Evolutionary conservation across 805 yeast species (phyloP).

Genomic region (Lachancea quebecensis): DNA sequence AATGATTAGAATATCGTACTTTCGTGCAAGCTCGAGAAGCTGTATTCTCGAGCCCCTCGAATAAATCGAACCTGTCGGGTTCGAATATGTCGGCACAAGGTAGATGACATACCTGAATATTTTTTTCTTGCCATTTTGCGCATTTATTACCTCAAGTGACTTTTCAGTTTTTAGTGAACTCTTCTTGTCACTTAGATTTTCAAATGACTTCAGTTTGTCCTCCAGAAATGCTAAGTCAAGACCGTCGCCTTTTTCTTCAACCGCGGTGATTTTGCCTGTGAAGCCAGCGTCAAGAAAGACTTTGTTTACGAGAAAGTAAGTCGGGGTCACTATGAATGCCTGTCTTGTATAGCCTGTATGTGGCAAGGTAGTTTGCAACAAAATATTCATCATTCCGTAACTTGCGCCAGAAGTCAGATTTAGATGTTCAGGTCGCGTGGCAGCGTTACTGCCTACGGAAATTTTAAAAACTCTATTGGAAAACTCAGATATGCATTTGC

Average conservation of each 20-base stretch:
- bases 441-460: conserved; percentile 2
- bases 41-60: conserved; percentile 43
- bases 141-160: conserved; percentile 7
- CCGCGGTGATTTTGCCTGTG: conserved; percentile 57
- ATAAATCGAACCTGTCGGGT: conserved; percentile 75
- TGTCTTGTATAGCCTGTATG: conserved; percentile 56
- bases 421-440: conserved; percentile 35
- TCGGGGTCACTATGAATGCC: conserved; percentile 76
- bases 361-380: conserved; percentile 57
- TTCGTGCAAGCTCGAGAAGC: conserved; percentile 65
- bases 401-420: conserved; percentile 85
- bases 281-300: conserved; percentile 78
- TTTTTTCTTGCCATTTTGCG: conserved; percentile 36
- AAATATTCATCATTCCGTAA: conserved; percentile 65
- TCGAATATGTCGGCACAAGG: conserved; percentile 76
- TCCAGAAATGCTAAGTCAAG: conserved; percentile 47
- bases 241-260: conserved; percentile 51
- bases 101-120: conserved; percentile 67
- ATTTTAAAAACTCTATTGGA: conserved; percentile 38
- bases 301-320: conserved; percentile 73
- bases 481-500: conserved; percentile 54
- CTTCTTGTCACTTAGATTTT: conserved; percentile 9
- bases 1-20: conserved; percentile 66
- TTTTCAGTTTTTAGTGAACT: conserved; percentile 18
- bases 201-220: conserved; percentile 37